These are phyloP conservation scores for Podospora fimiseda DNA, from an alignment of 495 filamentous ascomycete genomes.

Conservation along the genomic window DNA sequence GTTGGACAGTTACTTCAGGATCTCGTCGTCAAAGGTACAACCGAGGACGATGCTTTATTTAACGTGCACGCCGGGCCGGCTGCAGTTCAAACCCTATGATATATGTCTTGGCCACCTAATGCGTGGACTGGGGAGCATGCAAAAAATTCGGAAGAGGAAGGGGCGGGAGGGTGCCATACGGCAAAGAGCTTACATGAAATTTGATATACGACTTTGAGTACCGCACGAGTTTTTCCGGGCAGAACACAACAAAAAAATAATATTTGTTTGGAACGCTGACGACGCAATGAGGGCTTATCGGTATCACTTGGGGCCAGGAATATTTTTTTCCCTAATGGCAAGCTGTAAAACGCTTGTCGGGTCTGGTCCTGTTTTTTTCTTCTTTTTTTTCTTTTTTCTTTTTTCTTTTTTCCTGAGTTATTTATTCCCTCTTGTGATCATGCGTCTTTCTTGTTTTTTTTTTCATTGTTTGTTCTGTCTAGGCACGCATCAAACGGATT, in stretches of 20 bases:
- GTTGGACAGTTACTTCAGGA: constrained; percentile 28
- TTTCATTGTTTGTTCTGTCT: no score
- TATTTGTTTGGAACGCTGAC: neutral
- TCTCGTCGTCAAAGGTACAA: constrained; percentile 8
- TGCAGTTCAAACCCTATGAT: constrained; percentile 7
- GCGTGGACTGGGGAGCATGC: no score
- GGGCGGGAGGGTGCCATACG: neutral
- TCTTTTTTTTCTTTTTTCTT: constrained; percentile 3
- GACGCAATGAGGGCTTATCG: neutral
- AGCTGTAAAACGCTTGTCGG: neutral
- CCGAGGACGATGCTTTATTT: constrained; percentile 7
- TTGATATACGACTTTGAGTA: no score
- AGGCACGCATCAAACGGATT: constrained; percentile 13
- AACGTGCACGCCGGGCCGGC: neutral
- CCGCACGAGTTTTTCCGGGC: no score
- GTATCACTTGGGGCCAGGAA: neutral
- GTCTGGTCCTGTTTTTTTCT: neutral
- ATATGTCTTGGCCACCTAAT: no score
- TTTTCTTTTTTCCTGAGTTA: constrained; percentile 1
- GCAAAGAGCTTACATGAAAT: no score
- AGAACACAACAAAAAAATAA: neutral
- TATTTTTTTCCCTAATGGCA: neutral
- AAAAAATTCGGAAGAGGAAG: no score
- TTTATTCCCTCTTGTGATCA: neutral
- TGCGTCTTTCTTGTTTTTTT: constrained; percentile 5